Base-by-base conservation (phyloP, 2,329 filamentous ascomycete species). In the Diaporthe ilicicola region DNA sequence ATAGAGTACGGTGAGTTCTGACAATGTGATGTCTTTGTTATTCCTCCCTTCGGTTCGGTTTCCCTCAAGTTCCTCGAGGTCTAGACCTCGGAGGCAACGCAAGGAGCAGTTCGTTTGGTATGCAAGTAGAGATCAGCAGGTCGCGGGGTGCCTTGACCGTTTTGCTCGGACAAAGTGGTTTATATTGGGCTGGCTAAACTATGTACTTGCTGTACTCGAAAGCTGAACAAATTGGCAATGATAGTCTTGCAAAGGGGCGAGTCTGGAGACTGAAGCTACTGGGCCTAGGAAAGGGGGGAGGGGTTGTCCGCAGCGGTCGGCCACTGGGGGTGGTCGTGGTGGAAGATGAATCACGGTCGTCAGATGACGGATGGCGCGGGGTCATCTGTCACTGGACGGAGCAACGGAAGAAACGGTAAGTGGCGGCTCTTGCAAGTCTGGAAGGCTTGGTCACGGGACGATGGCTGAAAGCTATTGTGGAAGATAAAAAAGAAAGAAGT, bases 131-230 rank as follows among this genome's bases (percentile, higher is more conserved):
- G 53, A 39, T 44, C 54, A 67, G 65, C 54, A 64, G 65, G 44
- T 67, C 39, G 65, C 64, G 70, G 64, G 54, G 44, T 48, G 67
- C 53, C 51, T 55, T 37, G 51, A 46, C 64, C 53, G 37, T 67
- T 67, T 50, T 59, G 72, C 61, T 70, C 73, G 51, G 69, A 73
- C 74, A 78, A 76, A 81, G 84, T 83, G 81, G 86, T 80, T 82
- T 85, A 79, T 84, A 84, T 86, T 86, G 80, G 82, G 82, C 85
- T 85, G 81, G 82, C 82, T 86, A 85, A 81, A 81, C 83, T 85
- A 82, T 82, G 78, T 84, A 85, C 79, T 81, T 81, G 77, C 22
- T 68, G 65, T 68, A 68, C 65, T 50, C 53, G 53, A 59, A 50
- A 59, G 53, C 51, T 68, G 65, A 67, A 48, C 15, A 46, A 46